Base-by-base conservation (phyloP, 768 basidiomycete species). In the Kwoniella shandongensis region DNA sequence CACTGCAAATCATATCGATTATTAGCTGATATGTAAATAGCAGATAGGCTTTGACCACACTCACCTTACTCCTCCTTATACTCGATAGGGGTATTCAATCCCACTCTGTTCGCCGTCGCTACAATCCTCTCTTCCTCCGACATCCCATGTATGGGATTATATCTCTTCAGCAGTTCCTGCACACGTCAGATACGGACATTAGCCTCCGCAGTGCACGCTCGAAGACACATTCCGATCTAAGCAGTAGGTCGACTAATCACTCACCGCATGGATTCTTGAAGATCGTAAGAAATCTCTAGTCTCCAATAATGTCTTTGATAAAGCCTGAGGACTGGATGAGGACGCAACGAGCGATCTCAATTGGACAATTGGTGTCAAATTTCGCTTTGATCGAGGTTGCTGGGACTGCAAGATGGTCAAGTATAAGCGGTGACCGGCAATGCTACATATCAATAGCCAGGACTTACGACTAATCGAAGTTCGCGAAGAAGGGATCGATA, bases 31-130 rank as follows among this genome's bases (percentile, higher is more conserved):
- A 26, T 17, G 32, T 32, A 6, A 32, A 13, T 6, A 32, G 32
- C 13, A 13, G 32, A 32, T 45, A 26, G 11, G 27, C 11, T 29
- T 29, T 26, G 29, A 39, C 36, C 36, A 20, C 5, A 40, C 11
- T 52, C 20, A n/a, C n/a, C n/a, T n/a, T 48, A 50, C 29, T 52
- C 40, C 46, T 60, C 49, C 51, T 62, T 58, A 49, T 67, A 76
- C 27, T 78, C 76, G 44, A 82, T 68, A 10, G 91, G 91, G 82
- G 92, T 86, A 67, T 94, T 82, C 51, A 97, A 77, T 3, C 92
- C 92, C 32, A 97, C 92, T 61, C 91, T 80, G 41, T 85, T 82
- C 2, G 91, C 91, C 0, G 92, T 92, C 1, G 89, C 89, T 67
- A 85, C 81, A 59, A 94, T 82, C 63, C 88, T 80, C 72, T 94